Conservation (phyloP, 2,329 filamentous ascomycete species). For the Colletotrichum navitas region DNA sequence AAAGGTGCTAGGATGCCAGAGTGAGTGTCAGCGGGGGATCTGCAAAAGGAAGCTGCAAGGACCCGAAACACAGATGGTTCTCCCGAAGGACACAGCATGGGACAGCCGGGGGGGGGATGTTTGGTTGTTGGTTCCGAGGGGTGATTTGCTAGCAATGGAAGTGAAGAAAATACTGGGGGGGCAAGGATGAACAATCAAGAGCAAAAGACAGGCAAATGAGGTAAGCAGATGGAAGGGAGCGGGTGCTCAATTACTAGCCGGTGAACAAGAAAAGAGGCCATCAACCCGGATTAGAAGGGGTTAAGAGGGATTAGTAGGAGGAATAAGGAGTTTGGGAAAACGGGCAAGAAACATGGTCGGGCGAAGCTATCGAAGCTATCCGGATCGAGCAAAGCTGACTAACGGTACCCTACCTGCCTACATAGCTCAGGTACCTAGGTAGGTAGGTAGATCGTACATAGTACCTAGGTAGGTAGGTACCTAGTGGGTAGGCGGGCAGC, state of each 20-base stretch:
- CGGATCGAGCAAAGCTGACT: background rate
- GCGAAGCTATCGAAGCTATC: slow-evolving; percentile 8
- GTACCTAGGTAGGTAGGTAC: background rate
- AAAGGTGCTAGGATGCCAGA: background rate
- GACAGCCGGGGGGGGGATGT: background rate
- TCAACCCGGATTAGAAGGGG: background rate
- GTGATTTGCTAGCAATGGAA: background rate
- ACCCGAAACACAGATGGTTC: slow-evolving; percentile 34
- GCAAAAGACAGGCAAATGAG: background rate
- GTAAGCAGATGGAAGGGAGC: background rate
- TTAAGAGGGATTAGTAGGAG: background rate
- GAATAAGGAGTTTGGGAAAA: background rate
- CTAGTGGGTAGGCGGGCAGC: slow-evolving; percentile 30
- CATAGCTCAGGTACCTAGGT: too few relatives aligned
- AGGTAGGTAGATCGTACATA: too few relatives aligned
- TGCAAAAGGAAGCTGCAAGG: slow-evolving; percentile 37
- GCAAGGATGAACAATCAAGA: too few relatives aligned
- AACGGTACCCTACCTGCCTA: too few relatives aligned
- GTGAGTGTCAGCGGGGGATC: slow-evolving; percentile 39
- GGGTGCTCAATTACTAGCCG: background rate
- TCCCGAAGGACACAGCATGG: slow-evolving; percentile 20
- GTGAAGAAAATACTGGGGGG: background rate
- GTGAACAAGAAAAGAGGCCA: background rate
- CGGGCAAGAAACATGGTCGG: background rate
- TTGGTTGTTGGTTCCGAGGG: background rate